Percentiles rank a stretch among this genome's conserved stretches.
Evolutionary conservation across 768 basidiomycete species (phyloP).

Genomic region (Suillus occidentalis): DNA sequence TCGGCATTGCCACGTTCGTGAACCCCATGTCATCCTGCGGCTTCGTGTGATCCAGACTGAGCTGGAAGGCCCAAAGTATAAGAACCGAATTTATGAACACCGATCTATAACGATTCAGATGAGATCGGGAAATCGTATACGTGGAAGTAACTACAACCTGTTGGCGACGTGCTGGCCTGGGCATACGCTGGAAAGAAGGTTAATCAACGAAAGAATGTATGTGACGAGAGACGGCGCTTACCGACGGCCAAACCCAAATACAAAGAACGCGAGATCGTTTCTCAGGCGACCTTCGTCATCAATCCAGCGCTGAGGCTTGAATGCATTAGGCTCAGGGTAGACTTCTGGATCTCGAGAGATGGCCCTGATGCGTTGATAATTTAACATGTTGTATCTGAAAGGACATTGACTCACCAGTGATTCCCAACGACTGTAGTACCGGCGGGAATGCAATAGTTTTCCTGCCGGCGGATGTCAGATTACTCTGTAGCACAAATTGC

Average conservation of each 20-base stretch:
- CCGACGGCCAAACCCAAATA: not conserved
- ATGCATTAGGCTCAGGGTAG: not conserved
- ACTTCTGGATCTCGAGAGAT: not conserved
- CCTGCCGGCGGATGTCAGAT: not conserved
- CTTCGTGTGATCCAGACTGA: not conserved
- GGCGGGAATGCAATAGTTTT: not conserved
- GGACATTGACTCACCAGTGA: not conserved
- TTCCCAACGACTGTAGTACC: not conserved
- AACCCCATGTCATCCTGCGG: not conserved
- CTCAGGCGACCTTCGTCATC: not conserved
- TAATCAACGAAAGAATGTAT: not conserved
- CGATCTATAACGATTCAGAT: not conserved
- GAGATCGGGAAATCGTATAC: not conserved
- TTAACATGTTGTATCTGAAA: not conserved
- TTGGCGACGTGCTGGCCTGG: not conserved
- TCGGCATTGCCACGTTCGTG: not conserved
- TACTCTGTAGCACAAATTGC: not conserved
- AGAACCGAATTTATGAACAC: not conserved
- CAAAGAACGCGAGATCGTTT: not conserved
- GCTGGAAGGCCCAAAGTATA: not conserved
- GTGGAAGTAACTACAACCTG: not conserved
- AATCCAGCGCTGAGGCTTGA: not conserved
- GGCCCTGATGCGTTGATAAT: not conserved
- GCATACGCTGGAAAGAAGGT: not conserved
- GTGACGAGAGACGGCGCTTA: not conserved